phyloP scores from a whole-genome alignment of 2,329 filamentous ascomycete genomes.

The Trichophyton mentagrophytes region DNA sequence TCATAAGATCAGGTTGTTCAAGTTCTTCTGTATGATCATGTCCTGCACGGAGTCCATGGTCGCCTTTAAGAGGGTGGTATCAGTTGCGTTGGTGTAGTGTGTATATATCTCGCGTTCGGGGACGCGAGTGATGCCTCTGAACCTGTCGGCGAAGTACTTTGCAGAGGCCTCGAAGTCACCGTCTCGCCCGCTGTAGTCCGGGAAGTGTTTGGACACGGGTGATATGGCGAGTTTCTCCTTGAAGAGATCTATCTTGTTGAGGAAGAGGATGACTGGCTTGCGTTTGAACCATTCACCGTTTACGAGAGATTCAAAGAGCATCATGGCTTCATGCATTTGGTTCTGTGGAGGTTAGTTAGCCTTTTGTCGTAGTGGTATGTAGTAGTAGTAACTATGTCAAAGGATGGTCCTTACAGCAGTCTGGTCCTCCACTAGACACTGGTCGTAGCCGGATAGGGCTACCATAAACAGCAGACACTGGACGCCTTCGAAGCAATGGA shows the following conservation, averaged over 20 bases:
- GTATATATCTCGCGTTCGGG: slow-evolving; percentile 46
- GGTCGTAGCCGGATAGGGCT: slow-evolving; percentile 90
- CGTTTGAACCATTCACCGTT: slow-evolving; percentile 79
- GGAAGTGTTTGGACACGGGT: slow-evolving; percentile 62
- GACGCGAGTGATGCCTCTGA: slow-evolving; percentile 59
- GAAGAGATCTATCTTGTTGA: slow-evolving; percentile 83
- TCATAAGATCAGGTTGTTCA: slow-evolving; percentile 65
- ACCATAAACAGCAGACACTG: slow-evolving; percentile 87
- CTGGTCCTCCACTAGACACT: slow-evolving; percentile 90
- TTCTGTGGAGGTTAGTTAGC: slow-evolving; percentile 42
- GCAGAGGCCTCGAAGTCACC: slow-evolving; percentile 61
- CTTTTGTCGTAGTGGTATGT: neutral
- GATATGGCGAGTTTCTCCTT: slow-evolving; percentile 59
- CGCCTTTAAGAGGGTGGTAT: slow-evolving; percentile 66
- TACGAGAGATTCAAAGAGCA: slow-evolving; percentile 75
- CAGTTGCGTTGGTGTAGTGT: slow-evolving; percentile 48
- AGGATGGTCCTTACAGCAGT: slow-evolving; percentile 54
- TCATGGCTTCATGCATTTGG: slow-evolving; percentile 81
- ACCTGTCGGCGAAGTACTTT: slow-evolving; percentile 74
- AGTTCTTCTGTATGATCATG: slow-evolving; percentile 74
- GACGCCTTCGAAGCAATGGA: slow-evolving; percentile 90
- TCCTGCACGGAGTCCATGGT: slow-evolving; percentile 79
- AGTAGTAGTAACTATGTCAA: too few species aligned
- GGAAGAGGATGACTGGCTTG: slow-evolving; percentile 68
- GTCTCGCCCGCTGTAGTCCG: slow-evolving; percentile 60